Conservation (phyloP, 371 early-diverging fungal genomes). For the Haplosporangium sp. region DNA sequence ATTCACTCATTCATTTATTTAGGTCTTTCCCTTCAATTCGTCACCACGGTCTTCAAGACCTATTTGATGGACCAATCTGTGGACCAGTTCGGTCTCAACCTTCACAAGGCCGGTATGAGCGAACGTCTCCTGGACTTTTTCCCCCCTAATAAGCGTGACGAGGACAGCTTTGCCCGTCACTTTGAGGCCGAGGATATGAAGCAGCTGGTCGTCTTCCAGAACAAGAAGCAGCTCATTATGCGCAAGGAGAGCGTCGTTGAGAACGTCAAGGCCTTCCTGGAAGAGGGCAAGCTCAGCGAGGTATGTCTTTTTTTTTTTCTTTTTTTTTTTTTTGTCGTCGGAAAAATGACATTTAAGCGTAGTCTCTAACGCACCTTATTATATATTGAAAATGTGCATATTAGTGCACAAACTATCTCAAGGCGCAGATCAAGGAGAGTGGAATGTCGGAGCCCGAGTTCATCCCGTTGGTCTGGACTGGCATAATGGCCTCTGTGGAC, state of each 20-base stretch:
- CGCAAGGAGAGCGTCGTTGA: conserved; percentile 74
- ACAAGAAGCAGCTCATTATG: conserved; percentile 74
- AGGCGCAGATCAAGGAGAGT: conserved; percentile 76
- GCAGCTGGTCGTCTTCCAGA: conserved; percentile 83
- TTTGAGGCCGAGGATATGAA: conserved; percentile 94
- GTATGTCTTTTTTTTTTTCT: conserved; percentile 38
- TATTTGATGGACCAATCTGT: conserved; percentile 81
- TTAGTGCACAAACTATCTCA: conserved; percentile 72
- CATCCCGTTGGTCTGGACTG: conserved; percentile 84
- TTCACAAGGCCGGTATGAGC: conserved; percentile 79
- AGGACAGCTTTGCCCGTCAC: conserved; percentile 88
- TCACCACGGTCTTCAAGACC: conserved; percentile 85
- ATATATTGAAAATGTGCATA: too few relatives aligned
- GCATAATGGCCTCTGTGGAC: conserved; percentile 80
- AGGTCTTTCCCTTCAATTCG: conserved; percentile 81
- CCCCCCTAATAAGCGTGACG: conserved; percentile 91
- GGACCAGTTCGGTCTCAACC: conserved; percentile 77
- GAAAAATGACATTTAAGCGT: too few relatives aligned
- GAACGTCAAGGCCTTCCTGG: conserved; percentile 70
- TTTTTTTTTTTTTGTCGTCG: too few relatives aligned
- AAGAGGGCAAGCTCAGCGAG: conserved; percentile 67
- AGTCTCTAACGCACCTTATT: not conserved
- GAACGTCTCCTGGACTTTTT: conserved; percentile 86
- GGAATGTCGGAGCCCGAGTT: conserved; percentile 83
- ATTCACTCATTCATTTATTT: not conserved